Conservation (phyloP, 148 eudicot species). For the Nepenthes gracilis region DNA sequence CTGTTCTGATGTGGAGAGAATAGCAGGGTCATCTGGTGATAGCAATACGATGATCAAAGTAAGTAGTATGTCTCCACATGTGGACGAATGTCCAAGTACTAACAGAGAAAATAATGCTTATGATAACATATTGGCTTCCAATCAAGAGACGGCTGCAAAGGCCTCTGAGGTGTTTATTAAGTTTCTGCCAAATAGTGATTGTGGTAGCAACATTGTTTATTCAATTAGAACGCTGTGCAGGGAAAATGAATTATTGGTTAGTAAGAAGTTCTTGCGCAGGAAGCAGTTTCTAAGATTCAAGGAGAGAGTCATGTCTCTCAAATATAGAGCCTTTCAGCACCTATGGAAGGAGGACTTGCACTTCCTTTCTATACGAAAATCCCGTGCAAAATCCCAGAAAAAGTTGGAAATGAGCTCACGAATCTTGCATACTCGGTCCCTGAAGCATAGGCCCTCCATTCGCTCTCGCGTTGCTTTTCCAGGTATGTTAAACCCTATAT, state of each 20-base stretch:
- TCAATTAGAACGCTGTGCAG: conserved; percentile 11
- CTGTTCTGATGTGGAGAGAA: conserved; percentile 14
- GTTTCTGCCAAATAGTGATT: conserved; percentile 30
- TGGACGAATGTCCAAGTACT: conserved; percentile 1
- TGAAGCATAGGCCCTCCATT: conserved; percentile 48
- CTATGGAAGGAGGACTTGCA: conserved; percentile 73
- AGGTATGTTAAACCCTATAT: conserved; percentile 28
- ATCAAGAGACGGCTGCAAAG: conserved; percentile 41
- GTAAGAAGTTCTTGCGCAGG: conserved; percentile 38
- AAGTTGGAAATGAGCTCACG: conserved; percentile 41
- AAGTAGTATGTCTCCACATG: background rate
- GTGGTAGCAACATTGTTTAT: conserved; percentile 7
- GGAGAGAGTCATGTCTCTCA: conserved; percentile 60
- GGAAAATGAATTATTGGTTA: conserved; percentile 21
- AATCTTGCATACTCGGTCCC: conserved; percentile 21
- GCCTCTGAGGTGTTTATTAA: conserved; percentile 44
- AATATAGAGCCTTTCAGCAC: conserved; percentile 54
- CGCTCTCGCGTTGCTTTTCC: conserved; percentile 41
- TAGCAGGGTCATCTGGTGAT: conserved; percentile 14
- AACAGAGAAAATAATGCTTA: conserved; percentile 13
- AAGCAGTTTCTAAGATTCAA: conserved; percentile 39
- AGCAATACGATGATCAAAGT: conserved; percentile 7
- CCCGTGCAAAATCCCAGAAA: conserved; percentile 49
- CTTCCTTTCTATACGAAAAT: conserved; percentile 40
- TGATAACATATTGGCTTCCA: conserved; percentile 38